Evolutionary conservation across 805 yeast genomes (phyloP), one percentile per base, ranked within the genome.

Genomic region (Yamadazyma scolyti): DNA sequence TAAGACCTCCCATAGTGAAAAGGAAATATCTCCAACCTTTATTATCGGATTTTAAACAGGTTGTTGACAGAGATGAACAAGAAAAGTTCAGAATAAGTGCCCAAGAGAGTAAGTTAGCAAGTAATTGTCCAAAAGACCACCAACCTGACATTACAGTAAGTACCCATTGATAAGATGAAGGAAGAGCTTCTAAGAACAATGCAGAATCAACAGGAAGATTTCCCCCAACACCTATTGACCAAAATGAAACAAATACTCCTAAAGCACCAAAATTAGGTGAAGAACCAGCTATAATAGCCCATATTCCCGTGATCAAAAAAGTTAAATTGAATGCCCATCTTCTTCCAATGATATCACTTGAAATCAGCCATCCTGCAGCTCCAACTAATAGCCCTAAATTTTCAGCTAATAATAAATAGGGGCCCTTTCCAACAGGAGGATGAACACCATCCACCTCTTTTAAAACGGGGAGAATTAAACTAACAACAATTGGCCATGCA

Each of bases 71-170:
- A 1, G 40, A 9, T 17, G 30, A 31, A 46, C 82, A 75, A 4
- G 75, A 68, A 37, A 59, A 59, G 36, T 69, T 64, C 9, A 77
- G 68, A 28, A 77, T 54, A 33, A 72, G 68, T 0, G 75, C 80
- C 77, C 79, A 77, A 4, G 78, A 69, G 23, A 75, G 44, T 12
- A 75, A 52, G 19, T 61, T 61, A 9, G 77, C 68, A 25, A 76
- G 56, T 2, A 77, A 65, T 47, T 77, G 82, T 19, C 82, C 82
- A 20, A 77, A 58, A 26, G 80, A 78, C 83, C 82, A 77, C 74
- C 70, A 77, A 20, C 63, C 56, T 13, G 79, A 74, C 61, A 61
- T 47, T 4, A 47, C 47, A 1, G 64, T 55, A 17, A 54, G 47
- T 15, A 55, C 30, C 52, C 53, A 56, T 28, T 53, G 50, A 28